phyloP scores from a whole-genome alignment of 306 rosid species.

The Hippophae rhamnoides region DNA sequence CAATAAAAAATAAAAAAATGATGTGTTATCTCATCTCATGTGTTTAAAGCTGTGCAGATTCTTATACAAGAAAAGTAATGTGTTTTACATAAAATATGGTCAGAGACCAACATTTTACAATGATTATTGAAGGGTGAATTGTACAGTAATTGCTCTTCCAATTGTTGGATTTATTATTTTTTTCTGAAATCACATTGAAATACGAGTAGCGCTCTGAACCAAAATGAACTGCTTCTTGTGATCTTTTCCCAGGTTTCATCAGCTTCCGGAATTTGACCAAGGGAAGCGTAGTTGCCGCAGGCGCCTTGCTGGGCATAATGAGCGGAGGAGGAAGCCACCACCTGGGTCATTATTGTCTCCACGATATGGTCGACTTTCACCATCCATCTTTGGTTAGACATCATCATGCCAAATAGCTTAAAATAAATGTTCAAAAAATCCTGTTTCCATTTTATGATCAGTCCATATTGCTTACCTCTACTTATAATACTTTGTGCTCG shows the following conservation, averaged over 20 bases:
- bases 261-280: slow-evolving; percentile 85
- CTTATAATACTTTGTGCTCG: slow-evolving; percentile 11
- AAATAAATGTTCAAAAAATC: background rate
- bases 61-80: too few species aligned
- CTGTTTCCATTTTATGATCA: too few species aligned
- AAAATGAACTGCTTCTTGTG: slow-evolving; percentile 21
- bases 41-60: too few species aligned
- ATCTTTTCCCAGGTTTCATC: slow-evolving; percentile 66
- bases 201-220: background rate
- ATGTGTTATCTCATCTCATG: too few species aligned
- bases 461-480: too few species aligned
- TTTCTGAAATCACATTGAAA: background rate
- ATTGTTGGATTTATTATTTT: background rate
- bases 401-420: slow-evolving; percentile 7
- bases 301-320: slow-evolving; percentile 92
- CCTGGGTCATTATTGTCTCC: slow-evolving; percentile 58
- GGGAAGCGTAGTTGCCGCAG: slow-evolving; percentile 93
- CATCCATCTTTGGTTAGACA: slow-evolving; percentile 52
- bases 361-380: slow-evolving; percentile 44
- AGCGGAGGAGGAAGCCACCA: slow-evolving; percentile 88
- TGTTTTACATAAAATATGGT: too few species aligned
- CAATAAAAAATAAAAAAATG: too few species aligned
- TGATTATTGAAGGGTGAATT: too few species aligned
- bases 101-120: too few species aligned
- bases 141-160: too few species aligned